Base-by-base conservation (phyloP, 805 yeast genomes). In the Sugiyamaella chiloensis region DNA sequence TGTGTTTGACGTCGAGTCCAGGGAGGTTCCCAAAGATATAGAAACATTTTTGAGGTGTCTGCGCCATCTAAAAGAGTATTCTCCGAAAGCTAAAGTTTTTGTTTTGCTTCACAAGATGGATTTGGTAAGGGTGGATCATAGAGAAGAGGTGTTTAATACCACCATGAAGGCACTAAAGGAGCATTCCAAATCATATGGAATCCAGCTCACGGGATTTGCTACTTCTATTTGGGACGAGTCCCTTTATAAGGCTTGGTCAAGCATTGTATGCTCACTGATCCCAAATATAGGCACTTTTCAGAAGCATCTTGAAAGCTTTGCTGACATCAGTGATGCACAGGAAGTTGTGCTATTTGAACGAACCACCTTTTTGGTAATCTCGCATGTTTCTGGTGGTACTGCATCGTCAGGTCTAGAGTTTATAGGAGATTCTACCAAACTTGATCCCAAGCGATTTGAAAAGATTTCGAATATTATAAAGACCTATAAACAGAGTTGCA, bases 201-300 rank as follows among this genome's bases (percentile, higher is more conserved):
- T 88, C 67, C 71, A 78, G 40, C 70, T 88, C 39, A 77, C 79
- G 12, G 97, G 97, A 2, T 91, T 89, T 62, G 91, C 96, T 4
- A 93, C 98, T 0, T 87, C 96, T 1, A 91, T 91, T 48, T 91
- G 98, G 98, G 97, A 91, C 68, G 98, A 91, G 65, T 81, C 91
- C 60, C 71, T 91, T 50, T 93, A 91, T 65, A 90, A 86, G 64
- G 99, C 99, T 1, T 93, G 99, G 99, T 87, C 96, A 2, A 86
- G 83, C 42, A 91, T 93, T 51, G 97, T 93, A 29, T 90, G 98
- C 61, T 85, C 96, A 1, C 73, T 93, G 56, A 91, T 93, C 48
- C 97, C 99, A 11, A 91, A 93, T 60, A 90, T 91, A 78, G 75
- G 79, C 31, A 68, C 81, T 12, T 85, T 88, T 60, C 91, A 91